Evolutionary conservation across 2,329 filamentous ascomycete genomes (phyloP), one percentile per base, ranked within the genome.

Genomic region (Aspergillus sp.): DNA sequence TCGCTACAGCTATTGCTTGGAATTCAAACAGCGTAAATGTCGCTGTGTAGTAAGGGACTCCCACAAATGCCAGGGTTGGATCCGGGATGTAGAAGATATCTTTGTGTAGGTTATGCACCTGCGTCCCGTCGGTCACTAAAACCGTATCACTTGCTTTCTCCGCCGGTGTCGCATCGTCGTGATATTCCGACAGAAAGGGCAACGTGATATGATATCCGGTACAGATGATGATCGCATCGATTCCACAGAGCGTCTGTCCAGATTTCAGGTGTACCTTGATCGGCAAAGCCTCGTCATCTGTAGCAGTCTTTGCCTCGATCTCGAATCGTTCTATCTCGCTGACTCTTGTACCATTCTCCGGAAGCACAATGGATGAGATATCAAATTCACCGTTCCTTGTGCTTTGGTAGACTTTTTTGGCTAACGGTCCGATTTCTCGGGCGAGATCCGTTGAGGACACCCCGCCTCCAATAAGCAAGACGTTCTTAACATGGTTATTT

Each of bases 1-100:
- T 81, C 0, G 87, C 84, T 0, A 89, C 76, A 0, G 81, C 82
- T 63, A 88, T 84, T 0, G 87, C 87, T 69, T 91, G 89, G 65
- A 89, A 89, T 61, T 91, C 88, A 62, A 90, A 91, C 0, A 90
- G 77, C 0, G 86, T 86, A 67, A 90, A 91, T 0, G 88, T 90
- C 0, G 87, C 86, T 0, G 85, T 85, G 67, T 89, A 85, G 67
- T 86, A 89, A 0, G 86, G 87, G 0, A 88, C 84, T 0, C 88
- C 88, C 17, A 90, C 77, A 63, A 90, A 90, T 0, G 80, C 77
- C 0, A 91, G 76, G 0, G 85, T 84, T 0, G 88, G 87, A 61
- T 91, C 87, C 0, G 82, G 81, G 47, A 90, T 89, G 72, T 90
- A 91, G 69, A 89, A 91, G 13, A 91, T 87, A 69, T 91, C 88